These are phyloP conservation scores for Phialocephala subalpina DNA, from an alignment of 2,329 filamentous ascomycete species.

Conservation along the genomic window DNA sequence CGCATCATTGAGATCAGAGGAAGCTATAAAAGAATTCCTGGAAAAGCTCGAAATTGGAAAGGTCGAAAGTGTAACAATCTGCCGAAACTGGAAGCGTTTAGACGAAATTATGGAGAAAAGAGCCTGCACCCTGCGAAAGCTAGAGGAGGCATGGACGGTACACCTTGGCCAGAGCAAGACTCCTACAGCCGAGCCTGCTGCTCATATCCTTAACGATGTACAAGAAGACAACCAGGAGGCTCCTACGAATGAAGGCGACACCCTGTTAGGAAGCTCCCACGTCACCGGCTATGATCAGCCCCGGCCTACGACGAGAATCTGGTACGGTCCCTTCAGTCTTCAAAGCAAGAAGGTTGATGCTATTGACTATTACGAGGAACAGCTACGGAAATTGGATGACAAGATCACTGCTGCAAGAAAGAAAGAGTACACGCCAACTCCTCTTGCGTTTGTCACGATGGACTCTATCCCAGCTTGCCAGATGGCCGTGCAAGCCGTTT, in stretches of 20 bases:
- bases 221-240: conserved; percentile 48
- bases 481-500: conserved; percentile 94
- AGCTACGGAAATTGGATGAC: conserved; percentile 80
- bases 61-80: conserved; percentile 87
- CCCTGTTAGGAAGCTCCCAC: conserved; percentile 59
- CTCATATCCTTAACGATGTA: conserved; percentile 34
- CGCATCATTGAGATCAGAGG: conserved; percentile 77
- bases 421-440: conserved; percentile 79
- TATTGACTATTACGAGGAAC: conserved; percentile 93
- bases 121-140: conserved; percentile 68
- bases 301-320: conserved; percentile 75
- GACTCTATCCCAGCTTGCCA: conserved; percentile 91
- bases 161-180: conserved; percentile 68
- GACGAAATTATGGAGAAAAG: conserved; percentile 78
- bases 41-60: conserved; percentile 89
- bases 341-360: conserved; percentile 81
- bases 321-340: conserved; percentile 80
- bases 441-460: conserved; percentile 96
- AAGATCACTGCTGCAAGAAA: conserved; percentile 74
- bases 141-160: conserved; percentile 86
- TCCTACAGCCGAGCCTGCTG: conserved; percentile 53
- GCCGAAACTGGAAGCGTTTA: conserved; percentile 84
- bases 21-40: conserved; percentile 84
- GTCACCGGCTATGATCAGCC: conserved; percentile 52
- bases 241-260: conserved; percentile 63